Evolutionary conservation across 1,284 basidiomycete genomes (phyloP).

Genomic region (Apiotrichum gracile): DNA sequence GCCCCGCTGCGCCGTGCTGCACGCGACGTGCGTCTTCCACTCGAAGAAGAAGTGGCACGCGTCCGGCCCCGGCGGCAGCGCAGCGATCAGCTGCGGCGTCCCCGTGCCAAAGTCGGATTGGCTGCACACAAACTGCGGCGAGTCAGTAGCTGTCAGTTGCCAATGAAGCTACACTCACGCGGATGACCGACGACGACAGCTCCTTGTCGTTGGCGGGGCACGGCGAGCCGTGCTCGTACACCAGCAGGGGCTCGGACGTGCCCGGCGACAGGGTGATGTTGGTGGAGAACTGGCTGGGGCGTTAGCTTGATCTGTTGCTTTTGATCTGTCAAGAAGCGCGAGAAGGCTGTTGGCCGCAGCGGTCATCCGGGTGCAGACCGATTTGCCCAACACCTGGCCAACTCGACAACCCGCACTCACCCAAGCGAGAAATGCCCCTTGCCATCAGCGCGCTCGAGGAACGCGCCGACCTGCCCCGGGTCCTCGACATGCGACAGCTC

Average conservation of each 20-base stretch:
- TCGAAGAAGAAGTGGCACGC: conserved; percentile 47
- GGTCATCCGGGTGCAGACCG: too few relatives aligned
- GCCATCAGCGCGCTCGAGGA: conserved; percentile 26
- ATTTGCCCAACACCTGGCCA: too few relatives aligned
- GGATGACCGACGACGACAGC: conserved; percentile 35
- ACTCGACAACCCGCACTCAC: conserved; percentile 18
- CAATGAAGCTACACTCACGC: conserved; percentile 32
- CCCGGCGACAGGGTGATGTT: conserved; percentile 31
- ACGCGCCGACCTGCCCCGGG: conserved; percentile 37
- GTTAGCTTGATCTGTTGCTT: neutral
- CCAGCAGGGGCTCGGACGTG: conserved; percentile 37
- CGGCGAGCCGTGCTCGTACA: conserved; percentile 33
- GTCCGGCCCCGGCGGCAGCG: conserved; percentile 35
- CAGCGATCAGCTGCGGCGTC: conserved; percentile 35
- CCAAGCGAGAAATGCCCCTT: conserved; percentile 37
- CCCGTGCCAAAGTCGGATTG: conserved; percentile 39
- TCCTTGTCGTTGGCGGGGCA: conserved; percentile 32
- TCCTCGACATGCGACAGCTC: conserved; percentile 43
- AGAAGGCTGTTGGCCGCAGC: neutral
- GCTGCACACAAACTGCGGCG: conserved; percentile 39
- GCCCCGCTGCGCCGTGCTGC: conserved; percentile 35
- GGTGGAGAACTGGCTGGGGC: conserved; percentile 21
- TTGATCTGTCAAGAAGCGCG: too few relatives aligned
- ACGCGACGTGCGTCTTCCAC: conserved; percentile 46
- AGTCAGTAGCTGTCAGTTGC: neutral